Evolutionary conservation across 768 basidiomycete species (phyloP).

Genomic region (Daedaleopsis sinensis): DNA sequence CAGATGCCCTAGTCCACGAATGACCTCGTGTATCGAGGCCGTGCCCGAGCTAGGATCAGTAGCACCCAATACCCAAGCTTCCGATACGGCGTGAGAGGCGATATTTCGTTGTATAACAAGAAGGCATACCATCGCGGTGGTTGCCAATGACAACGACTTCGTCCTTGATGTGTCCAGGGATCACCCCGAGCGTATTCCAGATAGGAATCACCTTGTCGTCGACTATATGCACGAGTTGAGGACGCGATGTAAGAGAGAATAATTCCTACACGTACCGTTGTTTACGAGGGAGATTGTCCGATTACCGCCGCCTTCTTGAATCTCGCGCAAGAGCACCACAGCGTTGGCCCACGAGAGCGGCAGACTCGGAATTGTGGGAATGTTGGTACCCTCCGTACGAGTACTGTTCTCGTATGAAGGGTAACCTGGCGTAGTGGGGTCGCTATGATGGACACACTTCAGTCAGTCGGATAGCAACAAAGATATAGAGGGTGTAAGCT

Average conservation of each 20-base stretch:
- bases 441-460: slow-evolving; percentile 34
- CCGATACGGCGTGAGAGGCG: slow-evolving; percentile 32
- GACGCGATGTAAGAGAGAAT: not conserved
- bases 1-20: slow-evolving; percentile 73
- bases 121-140: slow-evolving; percentile 77
- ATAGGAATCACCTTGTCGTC: slow-evolving; percentile 82
- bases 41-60: slow-evolving; percentile 82
- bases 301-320: slow-evolving; percentile 47
- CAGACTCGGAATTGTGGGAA: slow-evolving; percentile 81
- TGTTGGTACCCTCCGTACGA: slow-evolving; percentile 58
- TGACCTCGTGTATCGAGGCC: slow-evolving; percentile 73
- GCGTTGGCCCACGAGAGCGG: slow-evolving; percentile 91
- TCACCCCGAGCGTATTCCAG: slow-evolving; percentile 86
- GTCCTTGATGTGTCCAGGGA: slow-evolving; percentile 81
- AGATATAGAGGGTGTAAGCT: not conserved
- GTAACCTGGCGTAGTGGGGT: slow-evolving; percentile 86
- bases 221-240: slow-evolving; percentile 43
- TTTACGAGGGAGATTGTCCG: slow-evolving; percentile 59
- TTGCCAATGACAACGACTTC: slow-evolving; percentile 88
- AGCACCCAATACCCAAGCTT: slow-evolving; percentile 76
- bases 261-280: slow-evolving; percentile 40
- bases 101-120: not conserved
- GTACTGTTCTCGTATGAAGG: slow-evolving; percentile 86
- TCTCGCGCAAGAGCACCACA: slow-evolving; percentile 51
- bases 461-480: too few species aligned